phyloP scores from a whole-genome alignment of 2,329 filamentous ascomycete genomes.

The Sporothrix globosa region DNA sequence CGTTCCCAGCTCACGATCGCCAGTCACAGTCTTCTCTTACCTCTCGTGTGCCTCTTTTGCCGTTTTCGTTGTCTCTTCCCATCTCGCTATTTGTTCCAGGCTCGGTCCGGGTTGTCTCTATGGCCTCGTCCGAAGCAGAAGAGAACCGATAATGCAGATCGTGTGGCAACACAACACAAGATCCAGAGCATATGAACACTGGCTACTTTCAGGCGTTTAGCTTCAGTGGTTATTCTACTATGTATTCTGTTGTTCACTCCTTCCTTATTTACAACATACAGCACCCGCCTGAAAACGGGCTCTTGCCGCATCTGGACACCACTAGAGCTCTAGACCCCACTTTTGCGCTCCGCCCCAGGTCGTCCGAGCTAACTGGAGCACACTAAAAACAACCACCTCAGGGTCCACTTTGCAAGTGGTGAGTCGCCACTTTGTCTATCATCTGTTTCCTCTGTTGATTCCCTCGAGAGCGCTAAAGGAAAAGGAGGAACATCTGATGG shows the following conservation, averaged over 20 bases:
- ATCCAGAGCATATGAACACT: background rate
- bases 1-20: background rate
- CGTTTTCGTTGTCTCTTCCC: background rate
- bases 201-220: background rate
- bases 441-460: background rate
- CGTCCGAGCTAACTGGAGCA: conserved; percentile 16
- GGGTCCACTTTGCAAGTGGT: background rate
- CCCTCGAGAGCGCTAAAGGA: background rate
- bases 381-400: conserved; percentile 13
- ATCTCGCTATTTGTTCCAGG: conserved; percentile 1
- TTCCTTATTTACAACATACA: background rate
- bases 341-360: conserved; percentile 21
- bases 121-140: background rate
- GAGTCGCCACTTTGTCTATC: background rate
- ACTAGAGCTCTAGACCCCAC: conserved; percentile 1
- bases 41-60: background rate
- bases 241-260: background rate
- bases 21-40: background rate
- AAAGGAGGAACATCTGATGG: too few species aligned
- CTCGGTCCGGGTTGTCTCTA: background rate
- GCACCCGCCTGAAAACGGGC: background rate
- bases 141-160: background rate
- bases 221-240: background rate
- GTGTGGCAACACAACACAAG: background rate
- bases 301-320: conserved; percentile 10